Percentiles rank a stretch among this genome's conserved stretches.
Evolutionary conservation across 768 basidiomycete genomes (phyloP).

Genomic region (Lentinula guzmanii): DNA sequence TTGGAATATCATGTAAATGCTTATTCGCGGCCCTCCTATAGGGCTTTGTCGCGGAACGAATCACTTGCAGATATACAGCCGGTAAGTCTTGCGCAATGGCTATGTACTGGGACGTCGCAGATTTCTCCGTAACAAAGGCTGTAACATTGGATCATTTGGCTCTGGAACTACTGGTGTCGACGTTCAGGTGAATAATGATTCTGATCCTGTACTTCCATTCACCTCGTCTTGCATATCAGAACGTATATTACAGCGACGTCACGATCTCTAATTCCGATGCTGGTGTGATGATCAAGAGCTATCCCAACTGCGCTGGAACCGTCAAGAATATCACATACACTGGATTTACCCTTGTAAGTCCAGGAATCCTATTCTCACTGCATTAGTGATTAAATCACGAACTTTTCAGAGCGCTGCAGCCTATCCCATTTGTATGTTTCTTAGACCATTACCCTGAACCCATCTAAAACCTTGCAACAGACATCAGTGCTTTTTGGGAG

Average conservation of each 20-base stretch:
- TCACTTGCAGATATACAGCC: conserved; percentile 14
- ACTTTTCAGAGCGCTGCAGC: neutral
- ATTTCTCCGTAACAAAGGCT: conserved; percentile 7
- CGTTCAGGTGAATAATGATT: conserved; percentile 6
- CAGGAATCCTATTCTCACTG: neutral
- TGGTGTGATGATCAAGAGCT: conserved; percentile 17
- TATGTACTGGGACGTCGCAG: neutral
- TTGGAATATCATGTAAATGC: neutral
- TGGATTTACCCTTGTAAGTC: conserved; percentile 10
- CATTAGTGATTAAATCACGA: neutral
- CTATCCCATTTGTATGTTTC: conserved; percentile 8
- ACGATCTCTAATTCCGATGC: conserved; percentile 17
- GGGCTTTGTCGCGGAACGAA: conserved; percentile 14
- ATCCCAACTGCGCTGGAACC: conserved; percentile 15
- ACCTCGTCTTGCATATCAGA: neutral
- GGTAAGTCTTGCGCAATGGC: neutral
- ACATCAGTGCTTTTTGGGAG: conserved; percentile 14
- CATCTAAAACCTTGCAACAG: neutral
- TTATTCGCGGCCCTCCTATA: neutral
- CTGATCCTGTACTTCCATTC: no score
- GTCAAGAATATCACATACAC: conserved; percentile 17
- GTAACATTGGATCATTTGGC: conserved; percentile 19
- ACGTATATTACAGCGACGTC: conserved; percentile 16
- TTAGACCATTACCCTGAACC: no score
- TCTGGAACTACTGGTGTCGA: conserved; percentile 13